Evolutionary conservation across 116 monocot genomes (phyloP), one percentile per base, ranked within the genome.

Genomic region (Trichopus zeylanicus): DNA sequence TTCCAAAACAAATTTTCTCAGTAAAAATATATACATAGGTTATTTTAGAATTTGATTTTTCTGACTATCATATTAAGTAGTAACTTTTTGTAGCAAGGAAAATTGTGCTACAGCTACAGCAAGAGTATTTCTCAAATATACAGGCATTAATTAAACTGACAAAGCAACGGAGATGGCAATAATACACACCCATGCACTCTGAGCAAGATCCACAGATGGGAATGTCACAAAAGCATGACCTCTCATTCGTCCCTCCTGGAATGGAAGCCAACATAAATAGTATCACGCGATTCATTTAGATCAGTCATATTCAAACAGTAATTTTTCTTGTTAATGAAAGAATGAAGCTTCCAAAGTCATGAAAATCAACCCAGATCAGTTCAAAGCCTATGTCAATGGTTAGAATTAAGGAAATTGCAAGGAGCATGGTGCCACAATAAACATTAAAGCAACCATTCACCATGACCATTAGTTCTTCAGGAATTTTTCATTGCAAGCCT

Each of bases 171-270:
- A 42, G n/a, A 42, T 42, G 42, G 18, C 0, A 55, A 26, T 53
- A 1, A 30, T 23, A 67, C 78, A 30, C 67, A 95, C 97, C 97
- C 91, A 51, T 58, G 91, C 87, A 67, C 29, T 67, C n/a, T 91
- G 84, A 46, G 98, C 91, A 75, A 88, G 82, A 64, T 98, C 91
- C 5, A 87, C 53, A 15, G 79, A 80, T 51, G 91, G 87, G 76
- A 98, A 98, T 71, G 91, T 98, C 63, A 98, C 81, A 67, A 91
- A 98, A 60, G 98, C 91, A 72, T 98, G 98, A 10, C 87, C 98
- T 63, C 91, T 81, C 91, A 98, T 98, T 35, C 98, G 66, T 34
- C 98, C 91, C 70, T 98, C 98, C 91, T 97, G 79, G 53, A 65
- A 85, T 51, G 25, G 24, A 34, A 59, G 23, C 42, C 13, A 12